These are phyloP conservation scores for Rhododendron ferrugineum DNA, from an alignment of 148 eudicot species.

Conservation along the genomic window DNA sequence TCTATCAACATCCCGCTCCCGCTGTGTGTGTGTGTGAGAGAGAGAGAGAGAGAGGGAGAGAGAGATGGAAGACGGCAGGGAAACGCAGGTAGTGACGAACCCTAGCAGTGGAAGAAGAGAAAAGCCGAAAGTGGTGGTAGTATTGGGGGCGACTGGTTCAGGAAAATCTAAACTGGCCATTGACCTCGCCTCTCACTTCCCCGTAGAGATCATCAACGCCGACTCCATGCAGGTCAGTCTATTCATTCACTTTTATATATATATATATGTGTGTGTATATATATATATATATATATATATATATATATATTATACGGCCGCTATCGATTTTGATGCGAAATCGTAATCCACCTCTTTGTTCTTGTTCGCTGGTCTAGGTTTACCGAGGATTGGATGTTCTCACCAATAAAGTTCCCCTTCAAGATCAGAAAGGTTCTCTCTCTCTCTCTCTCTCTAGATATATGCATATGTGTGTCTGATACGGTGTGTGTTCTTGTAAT, in stretches of 20 bases:
- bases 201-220: constrained; percentile 77
- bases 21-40: background rate
- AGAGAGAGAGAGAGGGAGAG: background rate
- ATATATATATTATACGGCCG: background rate
- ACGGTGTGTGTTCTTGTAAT: background rate
- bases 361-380: constrained; percentile 24
- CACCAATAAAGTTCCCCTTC: constrained; percentile 76
- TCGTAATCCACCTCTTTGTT: background rate
- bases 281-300: no score
- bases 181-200: constrained; percentile 72
- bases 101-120: constrained; percentile 27
- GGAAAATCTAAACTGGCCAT: constrained; percentile 79
- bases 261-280: no score
- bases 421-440: constrained; percentile 65
- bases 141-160: constrained; percentile 90
- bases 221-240: constrained; percentile 75
- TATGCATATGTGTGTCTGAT: background rate
- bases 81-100: constrained; percentile 13
- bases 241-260: no score
- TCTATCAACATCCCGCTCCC: no score
- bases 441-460: background rate
- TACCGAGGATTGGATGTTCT: constrained; percentile 80
- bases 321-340: no score
- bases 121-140: constrained; percentile 60
- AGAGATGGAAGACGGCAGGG: constrained; percentile 19